Base-by-base conservation (phyloP, 1,284 basidiomycete genomes). In the Papiliotrema flavescens region DNA sequence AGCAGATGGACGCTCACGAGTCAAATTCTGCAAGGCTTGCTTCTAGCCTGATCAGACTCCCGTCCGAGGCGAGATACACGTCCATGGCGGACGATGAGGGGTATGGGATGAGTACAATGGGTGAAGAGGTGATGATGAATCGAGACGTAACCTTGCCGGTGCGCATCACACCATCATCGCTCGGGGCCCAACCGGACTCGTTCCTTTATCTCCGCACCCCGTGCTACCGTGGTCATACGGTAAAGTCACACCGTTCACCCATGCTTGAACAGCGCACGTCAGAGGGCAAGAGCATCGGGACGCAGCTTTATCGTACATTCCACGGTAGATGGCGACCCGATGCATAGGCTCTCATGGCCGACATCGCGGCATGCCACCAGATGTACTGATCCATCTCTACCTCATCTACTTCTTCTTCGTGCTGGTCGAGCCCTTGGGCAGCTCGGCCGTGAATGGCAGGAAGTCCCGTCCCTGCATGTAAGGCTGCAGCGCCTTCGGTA, bases 381-480 rank as follows among this genome's bases (percentile, higher is more conserved):
- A 47, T 35, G 26, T n/a, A 35, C 46, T 7, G n/a, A 22, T 36
- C 26, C 22, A 45, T 7, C 15, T 45, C 22, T 22, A 22, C 19
- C 8, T 19, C 14, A 20, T 47, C 42, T 57, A 61, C 64, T 70
- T 61, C 58, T 64, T 65, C 60, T 64, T 66, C 41, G 67, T 63
- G 47, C 61, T 69, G 46, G 73, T 74, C 19, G 65, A 70, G 56
- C 63, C 55, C 57, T 71, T 62, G 2, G 71, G 68, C 49, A 76
- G 63, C 59, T 75, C 75, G 40, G 68, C 71, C n/a, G 71, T 74
- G 64, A 67, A 98, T 19, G 93, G 93, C 51, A 98, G 73, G 80
- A 97, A 96, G 19, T 90, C 88, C 19, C 94, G 85, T 2, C 95
- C 95, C 70, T 90, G 88, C 91, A 98, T 94, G 78, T 98, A 98